phyloP scores from a whole-genome alignment of 768 basidiomycete genomes.

The Antrodiella citrinella region DNA sequence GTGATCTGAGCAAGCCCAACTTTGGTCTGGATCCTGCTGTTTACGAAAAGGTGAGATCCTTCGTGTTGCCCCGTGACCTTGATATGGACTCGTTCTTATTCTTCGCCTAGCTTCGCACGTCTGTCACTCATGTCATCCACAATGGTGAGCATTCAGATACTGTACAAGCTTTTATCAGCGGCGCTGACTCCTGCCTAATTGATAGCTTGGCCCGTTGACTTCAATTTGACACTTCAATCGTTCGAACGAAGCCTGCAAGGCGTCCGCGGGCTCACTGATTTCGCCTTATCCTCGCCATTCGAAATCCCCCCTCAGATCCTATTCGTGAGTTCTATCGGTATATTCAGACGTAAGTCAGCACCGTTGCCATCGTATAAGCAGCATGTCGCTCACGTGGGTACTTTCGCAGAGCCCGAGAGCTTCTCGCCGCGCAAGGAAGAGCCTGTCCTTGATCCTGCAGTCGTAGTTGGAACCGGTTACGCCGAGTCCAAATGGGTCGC shows the following conservation, averaged over 20 bases:
- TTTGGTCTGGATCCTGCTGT: not conserved
- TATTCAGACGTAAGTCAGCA: slow-evolving; percentile 9
- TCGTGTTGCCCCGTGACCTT: not conserved
- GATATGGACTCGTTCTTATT: not conserved
- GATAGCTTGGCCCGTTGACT: slow-evolving; percentile 16
- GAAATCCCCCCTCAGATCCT: slow-evolving; percentile 8
- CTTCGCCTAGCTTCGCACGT: slow-evolving; percentile 3
- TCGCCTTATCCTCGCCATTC: slow-evolving; percentile 10
- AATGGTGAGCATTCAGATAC: slow-evolving; percentile 11
- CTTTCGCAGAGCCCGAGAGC: not conserved
- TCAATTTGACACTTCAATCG: slow-evolving; percentile 12
- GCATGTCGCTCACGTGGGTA: not conserved
- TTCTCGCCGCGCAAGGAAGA: slow-evolving; percentile 7
- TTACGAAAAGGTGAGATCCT: not conserved
- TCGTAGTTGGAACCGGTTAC: slow-evolving; percentile 27
- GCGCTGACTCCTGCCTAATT: too few species aligned
- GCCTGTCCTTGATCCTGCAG: not conserved
- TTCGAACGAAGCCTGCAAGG: slow-evolving; percentile 9
- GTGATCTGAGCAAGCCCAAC: slow-evolving; percentile 7
- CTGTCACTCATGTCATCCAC: slow-evolving; percentile 19
- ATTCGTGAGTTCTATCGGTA: slow-evolving; percentile 15
- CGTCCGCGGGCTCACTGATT: slow-evolving; percentile 12
- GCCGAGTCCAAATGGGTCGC: slow-evolving; percentile 30
- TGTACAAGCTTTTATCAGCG: not conserved
- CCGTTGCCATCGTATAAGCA: slow-evolving; percentile 1